Evolutionary conservation across 768 basidiomycete genomes (phyloP).

Genomic region (Pholiota molesta): DNA sequence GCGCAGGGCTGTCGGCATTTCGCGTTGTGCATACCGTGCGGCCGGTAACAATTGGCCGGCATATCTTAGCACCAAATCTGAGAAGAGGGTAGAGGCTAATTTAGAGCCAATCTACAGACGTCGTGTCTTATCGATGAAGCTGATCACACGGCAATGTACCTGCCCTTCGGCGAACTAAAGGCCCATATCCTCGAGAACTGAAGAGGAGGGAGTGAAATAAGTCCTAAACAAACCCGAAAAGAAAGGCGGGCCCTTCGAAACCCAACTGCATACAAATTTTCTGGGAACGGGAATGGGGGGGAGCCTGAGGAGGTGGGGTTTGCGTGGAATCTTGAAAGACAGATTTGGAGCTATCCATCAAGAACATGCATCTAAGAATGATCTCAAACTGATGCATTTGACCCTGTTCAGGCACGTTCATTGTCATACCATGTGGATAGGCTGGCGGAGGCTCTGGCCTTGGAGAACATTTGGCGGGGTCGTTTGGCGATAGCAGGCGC

Average conservation of each 20-base stretch:
- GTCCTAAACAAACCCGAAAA: not conserved
- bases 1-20: conserved; percentile 1
- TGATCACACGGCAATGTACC: conserved; percentile 4
- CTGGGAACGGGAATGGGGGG: not conserved
- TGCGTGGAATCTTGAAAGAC: conserved; percentile 15
- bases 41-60: conserved; percentile 16
- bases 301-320: conserved; percentile 10
- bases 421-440: conserved; percentile 13
- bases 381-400: conserved; percentile 23
- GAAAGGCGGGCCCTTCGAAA: not conserved
- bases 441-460: not conserved
- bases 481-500: too few relatives aligned
- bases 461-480: not conserved
- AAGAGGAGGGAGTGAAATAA: not conserved
- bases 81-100: conserved; percentile 17
- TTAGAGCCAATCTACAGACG: conserved; percentile 19
- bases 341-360: conserved; percentile 23
- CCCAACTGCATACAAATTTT: not conserved
- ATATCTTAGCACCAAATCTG: conserved; percentile 17
- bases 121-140: conserved; percentile 22
- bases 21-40: not conserved
- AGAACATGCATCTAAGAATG: conserved; percentile 25
- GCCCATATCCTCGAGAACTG: not conserved
- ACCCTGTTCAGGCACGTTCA: conserved; percentile 25
- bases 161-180: too few relatives aligned